These are phyloP conservation scores for Arachnomyces sp. DNA, from an alignment of 2,329 filamentous ascomycete genomes.

Conservation along the genomic window DNA sequence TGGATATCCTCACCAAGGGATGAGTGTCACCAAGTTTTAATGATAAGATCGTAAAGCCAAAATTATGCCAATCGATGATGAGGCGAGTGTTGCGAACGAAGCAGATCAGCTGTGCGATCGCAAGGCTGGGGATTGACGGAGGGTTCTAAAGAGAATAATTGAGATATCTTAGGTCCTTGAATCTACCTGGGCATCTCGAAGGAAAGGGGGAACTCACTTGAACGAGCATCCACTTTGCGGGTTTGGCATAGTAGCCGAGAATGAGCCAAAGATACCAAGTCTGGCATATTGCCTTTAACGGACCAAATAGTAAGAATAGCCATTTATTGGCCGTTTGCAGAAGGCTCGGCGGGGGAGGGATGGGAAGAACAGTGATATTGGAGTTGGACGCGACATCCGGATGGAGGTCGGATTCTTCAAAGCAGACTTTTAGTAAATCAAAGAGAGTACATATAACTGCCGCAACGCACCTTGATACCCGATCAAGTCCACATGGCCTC, in stretches of 20 bases:
- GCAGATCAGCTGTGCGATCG: slow-evolving; percentile 63
- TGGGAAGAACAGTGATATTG: slow-evolving; percentile 61
- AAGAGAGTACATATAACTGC: slow-evolving; percentile 6
- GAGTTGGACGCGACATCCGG: slow-evolving; percentile 64
- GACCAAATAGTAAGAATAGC: slow-evolving; percentile 69
- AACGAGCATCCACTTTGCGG: slow-evolving; percentile 77
- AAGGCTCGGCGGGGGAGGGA: slow-evolving; percentile 58
- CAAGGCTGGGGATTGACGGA: slow-evolving; percentile 84
- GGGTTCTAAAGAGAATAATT: slow-evolving; percentile 58
- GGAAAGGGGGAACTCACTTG: slow-evolving; percentile 44
- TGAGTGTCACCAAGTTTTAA: slow-evolving; percentile 56
- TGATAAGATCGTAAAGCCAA: slow-evolving; percentile 86
- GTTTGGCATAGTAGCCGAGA: slow-evolving; percentile 64
- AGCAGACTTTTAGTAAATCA: slow-evolving; percentile 10
- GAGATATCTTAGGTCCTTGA: neutral
- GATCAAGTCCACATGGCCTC: slow-evolving; percentile 71
- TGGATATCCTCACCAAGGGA: slow-evolving; percentile 68
- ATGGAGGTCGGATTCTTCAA: slow-evolving; percentile 66
- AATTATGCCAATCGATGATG: slow-evolving; percentile 98
- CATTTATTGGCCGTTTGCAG: slow-evolving; percentile 57
- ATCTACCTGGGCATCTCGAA: neutral
- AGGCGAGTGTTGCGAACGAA: slow-evolving; percentile 70
- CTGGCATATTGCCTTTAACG: slow-evolving; percentile 81
- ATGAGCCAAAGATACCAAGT: slow-evolving; percentile 60
- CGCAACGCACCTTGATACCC: slow-evolving; percentile 65